Evolutionary conservation across 2,329 filamentous ascomycete species (phyloP), one percentile per base, ranked within the genome.

Genomic region (Metarhizium robertsii): DNA sequence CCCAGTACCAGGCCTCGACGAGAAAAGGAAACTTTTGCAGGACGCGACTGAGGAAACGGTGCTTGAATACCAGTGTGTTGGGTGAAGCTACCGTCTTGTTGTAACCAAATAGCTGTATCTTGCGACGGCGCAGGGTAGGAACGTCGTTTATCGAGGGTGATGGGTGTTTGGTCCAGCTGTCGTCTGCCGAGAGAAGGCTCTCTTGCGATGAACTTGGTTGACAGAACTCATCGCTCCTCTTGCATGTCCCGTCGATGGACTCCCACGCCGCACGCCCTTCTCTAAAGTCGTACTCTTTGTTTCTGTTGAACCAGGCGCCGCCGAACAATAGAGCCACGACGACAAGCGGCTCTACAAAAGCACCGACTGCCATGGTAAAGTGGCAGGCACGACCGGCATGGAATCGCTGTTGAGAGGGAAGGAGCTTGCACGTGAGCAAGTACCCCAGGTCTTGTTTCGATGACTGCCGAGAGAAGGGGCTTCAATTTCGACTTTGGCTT

Each of bases 1-100:
- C 85, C 85, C 86, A 90, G 71, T 90, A 90, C 53, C 90, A 90
- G 38, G 80, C 85, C 68, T 90, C 87, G 1, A 84, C 83, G 29
- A 90, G 69, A 65, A 90, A 90, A 0, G 87, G 87, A 60, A 88
- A 82, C 64, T 80, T 84, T 55, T 75, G 76, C 14, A 90, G 74
- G 38, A 90, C 62, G 3, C 85, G 76, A 66, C 83, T 87, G 51
- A 87, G 72, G 13, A 85, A 69, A 49, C 80, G 78, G 59, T 81
- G 76, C 60, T 78, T 75, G 64, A 85, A 86, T 8, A 80, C 71
- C 40, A 72, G 71, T 0, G 84, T 87, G 66, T 87, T 71, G 40
- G 69, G 68, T 1, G 67, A 67, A 11, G 63, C 58, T 30, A 71
- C 61, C 14, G 66, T 60, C 51, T 57, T 64, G 52, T 65, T 62